phyloP scores from a whole-genome alignment of 129 eudicot species.

The Arctium minus region DNA sequence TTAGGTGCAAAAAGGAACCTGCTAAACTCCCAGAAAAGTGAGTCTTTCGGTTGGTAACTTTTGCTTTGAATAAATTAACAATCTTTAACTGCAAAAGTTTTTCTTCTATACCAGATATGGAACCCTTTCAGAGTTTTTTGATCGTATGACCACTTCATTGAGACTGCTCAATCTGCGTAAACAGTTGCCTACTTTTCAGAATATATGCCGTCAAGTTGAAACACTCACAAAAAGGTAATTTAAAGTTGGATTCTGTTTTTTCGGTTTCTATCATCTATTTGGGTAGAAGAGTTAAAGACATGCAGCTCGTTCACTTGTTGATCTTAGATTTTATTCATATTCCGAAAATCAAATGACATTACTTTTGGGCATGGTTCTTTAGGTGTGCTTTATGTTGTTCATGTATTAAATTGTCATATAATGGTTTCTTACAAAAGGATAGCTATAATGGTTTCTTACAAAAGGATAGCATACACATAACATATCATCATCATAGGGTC shows the following conservation, averaged over 20 bases:
- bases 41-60: slow-evolving; percentile 15
- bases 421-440: too few relatives aligned
- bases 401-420: background rate
- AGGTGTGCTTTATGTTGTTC: background rate
- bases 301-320: background rate
- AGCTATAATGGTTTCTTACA: too few relatives aligned
- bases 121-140: slow-evolving; percentile 49
- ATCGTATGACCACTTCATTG: slow-evolving; percentile 68
- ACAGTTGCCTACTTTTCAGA: slow-evolving; percentile 44
- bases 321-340: background rate
- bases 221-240: slow-evolving; percentile 54
- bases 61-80: background rate
- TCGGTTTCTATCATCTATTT: background rate
- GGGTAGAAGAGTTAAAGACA: too few relatives aligned
- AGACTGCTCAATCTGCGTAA: slow-evolving; percentile 57
- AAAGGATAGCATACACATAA: background rate
- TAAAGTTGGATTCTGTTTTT: background rate
- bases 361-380: background rate
- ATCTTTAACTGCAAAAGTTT: background rate
- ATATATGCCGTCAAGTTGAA: slow-evolving; percentile 50
- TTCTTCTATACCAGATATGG: slow-evolving; percentile 39
- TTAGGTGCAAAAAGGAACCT: slow-evolving; percentile 34
- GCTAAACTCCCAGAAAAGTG: slow-evolving; percentile 68
- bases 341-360: background rate
- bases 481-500: too few relatives aligned